These are phyloP conservation scores for Penicillium sp. DNA, from an alignment of 2,329 filamentous ascomycete species.

Conservation along the genomic window DNA sequence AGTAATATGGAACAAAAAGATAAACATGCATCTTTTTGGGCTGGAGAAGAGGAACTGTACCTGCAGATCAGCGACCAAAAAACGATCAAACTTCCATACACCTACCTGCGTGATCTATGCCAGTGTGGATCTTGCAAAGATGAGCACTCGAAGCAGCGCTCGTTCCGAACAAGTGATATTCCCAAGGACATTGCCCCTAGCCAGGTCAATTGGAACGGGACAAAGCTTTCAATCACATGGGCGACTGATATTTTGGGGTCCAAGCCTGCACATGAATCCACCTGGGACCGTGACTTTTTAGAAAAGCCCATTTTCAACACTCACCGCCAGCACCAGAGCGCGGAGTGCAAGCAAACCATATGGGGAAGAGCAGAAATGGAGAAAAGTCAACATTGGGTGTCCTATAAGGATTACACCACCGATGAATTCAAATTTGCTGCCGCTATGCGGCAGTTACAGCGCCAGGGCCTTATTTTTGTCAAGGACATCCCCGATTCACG, in stretches of 20 bases:
- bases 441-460: slow-evolving; percentile 62
- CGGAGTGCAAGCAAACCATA: slow-evolving; percentile 29
- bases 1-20: not conserved
- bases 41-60: slow-evolving; percentile 3
- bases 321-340: slow-evolving; percentile 15
- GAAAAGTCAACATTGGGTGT: slow-evolving; percentile 53
- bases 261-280: slow-evolving; percentile 42
- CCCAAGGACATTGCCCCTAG: slow-evolving; percentile 48
- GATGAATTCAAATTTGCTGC: slow-evolving; percentile 57
- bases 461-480: slow-evolving; percentile 74
- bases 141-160: slow-evolving; percentile 60
- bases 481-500: slow-evolving; percentile 69
- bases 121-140: slow-evolving; percentile 55
- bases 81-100: slow-evolving; percentile 6
- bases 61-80: not conserved
- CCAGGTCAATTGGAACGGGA: slow-evolving; percentile 36
- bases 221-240: slow-evolving; percentile 62
- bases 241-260: slow-evolving; percentile 53
- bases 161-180: slow-evolving; percentile 65
- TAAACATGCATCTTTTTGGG: not conserved
- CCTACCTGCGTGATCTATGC: slow-evolving; percentile 55
- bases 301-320: slow-evolving; percentile 9
- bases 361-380: slow-evolving; percentile 47
- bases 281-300: slow-evolving; percentile 24
- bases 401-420: slow-evolving; percentile 70